Evolutionary conservation across 352 stramenopile species (phyloP).

Genomic region (Peronosclerospora sorghi): DNA sequence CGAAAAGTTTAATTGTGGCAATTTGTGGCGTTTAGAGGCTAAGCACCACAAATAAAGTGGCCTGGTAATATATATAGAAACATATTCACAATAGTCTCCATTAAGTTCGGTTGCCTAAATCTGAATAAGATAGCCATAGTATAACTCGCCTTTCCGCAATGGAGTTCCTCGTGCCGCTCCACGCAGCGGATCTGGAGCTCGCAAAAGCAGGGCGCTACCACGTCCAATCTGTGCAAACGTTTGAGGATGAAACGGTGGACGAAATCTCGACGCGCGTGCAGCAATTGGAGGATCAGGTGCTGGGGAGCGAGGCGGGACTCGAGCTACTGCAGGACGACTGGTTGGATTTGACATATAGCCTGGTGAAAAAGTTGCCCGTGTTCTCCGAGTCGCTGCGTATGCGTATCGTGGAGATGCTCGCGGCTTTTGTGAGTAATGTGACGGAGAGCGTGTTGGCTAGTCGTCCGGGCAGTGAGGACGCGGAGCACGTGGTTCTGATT

Average conservation of each 20-base stretch:
- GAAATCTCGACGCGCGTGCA: conserved; percentile 35
- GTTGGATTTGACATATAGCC: conserved; percentile 63
- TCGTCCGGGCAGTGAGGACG: conserved; percentile 26
- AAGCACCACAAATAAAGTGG: no score
- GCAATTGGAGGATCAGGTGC: conserved; percentile 40
- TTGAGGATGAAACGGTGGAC: conserved; percentile 38
- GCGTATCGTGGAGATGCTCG: conserved; percentile 52
- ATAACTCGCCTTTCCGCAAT: conserved; percentile 15
- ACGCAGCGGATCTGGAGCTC: conserved; percentile 65
- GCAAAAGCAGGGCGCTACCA: conserved; percentile 54
- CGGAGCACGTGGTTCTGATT: conserved; percentile 28
- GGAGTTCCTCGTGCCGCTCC: conserved; percentile 73
- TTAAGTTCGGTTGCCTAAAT: no score
- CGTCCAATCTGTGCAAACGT: conserved; percentile 43
- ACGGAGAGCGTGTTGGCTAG: conserved; percentile 38
- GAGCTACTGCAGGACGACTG: conserved; percentile 46
- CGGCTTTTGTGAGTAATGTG: conserved; percentile 44
- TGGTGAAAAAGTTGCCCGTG: conserved; percentile 52
- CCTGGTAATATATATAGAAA: no score
- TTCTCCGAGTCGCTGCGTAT: conserved; percentile 43
- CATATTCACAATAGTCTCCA: no score
- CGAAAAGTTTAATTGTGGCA: no score
- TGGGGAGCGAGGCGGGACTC: conserved; percentile 40
- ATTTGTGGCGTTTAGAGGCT: no score
- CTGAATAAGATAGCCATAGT: no score